Base-by-base conservation (phyloP, 352 stramenopile genomes). In the Globisporangium irregulare region DNA sequence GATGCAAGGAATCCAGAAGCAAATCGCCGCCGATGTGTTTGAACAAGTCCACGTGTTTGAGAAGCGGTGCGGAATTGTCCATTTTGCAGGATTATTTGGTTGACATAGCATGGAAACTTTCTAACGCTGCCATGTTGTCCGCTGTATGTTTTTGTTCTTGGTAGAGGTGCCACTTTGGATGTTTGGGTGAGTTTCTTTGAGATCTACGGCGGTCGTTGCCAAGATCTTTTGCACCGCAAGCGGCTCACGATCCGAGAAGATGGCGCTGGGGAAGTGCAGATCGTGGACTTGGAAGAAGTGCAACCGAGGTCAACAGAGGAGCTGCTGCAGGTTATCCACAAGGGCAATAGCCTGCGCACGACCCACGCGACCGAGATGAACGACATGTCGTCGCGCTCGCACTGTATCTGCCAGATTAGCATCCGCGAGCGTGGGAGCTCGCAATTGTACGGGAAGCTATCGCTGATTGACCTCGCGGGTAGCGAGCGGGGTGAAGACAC, bases 301-400 rank as follows among this genome's bases (percentile, higher is more conserved):
- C 78, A 95, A 60, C 87, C 98, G 0, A 63, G 75, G 15, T 82
- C 78, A 51, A 92, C 94, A 0, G 93, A 97, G 22, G 90, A 98
- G 58, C 72, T 98, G 10, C 86, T 98, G 64, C 81, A 98, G 70
- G 79, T 98, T 32, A 98, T 99, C 68, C 87, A 97, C 63, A 88
- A 87, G 63, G 86, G 95, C 7, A 98, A 98, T 64, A 89, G 88
- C 59, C 73, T 96, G 50, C 90, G 97, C 7, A 99, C 97, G 36
- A 99, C 97, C 8, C 95, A 99, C 76, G 91, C 95, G 29, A 99
- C 97, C 0, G 95, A 98, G 70, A 88, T 95, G 71, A 99, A 99
- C 66, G 97, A 99, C 73, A 87, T 95, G 48, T 98, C 89, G 0
- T 98, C 93, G 4, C 82, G 94, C 24, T 98, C 93, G 7, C 96